phyloP scores from a whole-genome alignment of 1,139 yeast species.

The Debaryomyces sp. region DNA sequence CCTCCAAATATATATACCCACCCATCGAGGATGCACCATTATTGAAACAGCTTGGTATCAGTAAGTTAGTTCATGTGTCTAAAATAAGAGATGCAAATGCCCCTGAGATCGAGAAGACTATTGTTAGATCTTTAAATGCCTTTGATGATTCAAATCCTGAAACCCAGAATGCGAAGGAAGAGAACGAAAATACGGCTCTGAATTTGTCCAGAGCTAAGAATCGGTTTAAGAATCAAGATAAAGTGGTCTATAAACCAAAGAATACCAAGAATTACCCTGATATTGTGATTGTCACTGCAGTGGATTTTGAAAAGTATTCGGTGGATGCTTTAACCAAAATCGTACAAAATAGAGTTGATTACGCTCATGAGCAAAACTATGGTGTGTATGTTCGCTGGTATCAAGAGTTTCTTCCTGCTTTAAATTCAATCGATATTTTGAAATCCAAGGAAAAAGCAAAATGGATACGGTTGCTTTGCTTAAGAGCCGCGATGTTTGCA shows the following conservation, averaged over 20 bases:
- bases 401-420: conserved; percentile 72
- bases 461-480: conserved; percentile 62
- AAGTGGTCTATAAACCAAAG: conserved; percentile 53
- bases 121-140: conserved; percentile 40
- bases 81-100: conserved; percentile 39
- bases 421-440: conserved; percentile 46
- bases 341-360: conserved; percentile 80
- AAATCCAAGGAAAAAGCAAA: conserved; percentile 38
- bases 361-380: conserved; percentile 72
- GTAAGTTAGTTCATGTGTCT: conserved; percentile 50
- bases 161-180: conserved; percentile 39
- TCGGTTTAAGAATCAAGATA: conserved; percentile 66
- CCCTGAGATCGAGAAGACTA: conserved; percentile 39
- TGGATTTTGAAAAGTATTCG: conserved; percentile 74
- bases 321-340: conserved; percentile 61
- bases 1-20: conserved; percentile 62
- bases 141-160: conserved; percentile 50
- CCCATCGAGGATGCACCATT: conserved; percentile 65
- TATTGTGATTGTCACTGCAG: conserved; percentile 75
- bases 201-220: conserved; percentile 52
- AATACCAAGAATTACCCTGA: conserved; percentile 55
- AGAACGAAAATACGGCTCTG: conserved; percentile 39
- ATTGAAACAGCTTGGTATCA: conserved; percentile 56
- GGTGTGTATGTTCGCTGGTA: conserved; percentile 83
- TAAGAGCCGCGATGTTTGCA: conserved; percentile 84